Evolutionary conservation across 2,329 filamentous ascomycete genomes (phyloP), one percentile per base, ranked within the genome.

Genomic region (Colletotrichum spinosum): DNA sequence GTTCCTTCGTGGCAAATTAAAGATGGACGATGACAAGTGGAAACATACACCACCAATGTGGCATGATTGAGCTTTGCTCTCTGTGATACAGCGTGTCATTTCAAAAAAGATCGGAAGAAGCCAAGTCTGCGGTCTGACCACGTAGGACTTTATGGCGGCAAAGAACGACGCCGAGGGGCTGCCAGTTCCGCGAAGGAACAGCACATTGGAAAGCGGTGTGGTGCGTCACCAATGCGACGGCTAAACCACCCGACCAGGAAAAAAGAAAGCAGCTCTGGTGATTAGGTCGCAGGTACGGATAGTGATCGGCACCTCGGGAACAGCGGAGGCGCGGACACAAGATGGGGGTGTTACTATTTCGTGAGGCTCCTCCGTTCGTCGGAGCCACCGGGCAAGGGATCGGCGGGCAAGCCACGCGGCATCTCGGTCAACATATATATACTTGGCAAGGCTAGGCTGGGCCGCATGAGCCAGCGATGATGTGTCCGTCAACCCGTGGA

Each of bases 1-100:
- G 41, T 72, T 71, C 12, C 41, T 70, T 15, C 71, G 75, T 58
- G 68, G 69, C 50, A 75, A 73, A 69, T 41, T 72, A 12, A 76
- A 76, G 67, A 69, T 65, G 42, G 75, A 76, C 35, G 52, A 65
- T 35, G 45, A 33, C 10, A 65, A 65, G 52, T 65, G 62, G 62
- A 60, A 65, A 15, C 41, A n/a, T 58, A 65, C 38, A 52, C 62
- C 13, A 65, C 52, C 62, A 9, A 49, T 15, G 11, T 37, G 37
- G 38, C n/a, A 35, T 4, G 46, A 12, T 48, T 33, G 25, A 25
- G 11, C 37, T 42, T 25, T 25, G 25, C 25, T 25, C 25, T 25
- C 25, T 25, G 25, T 25, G 25, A 25, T 25, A 25, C 25, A 25
- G 25, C 25, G 25, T 25, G 42, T 49, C 33, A 37, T 33, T 46